phyloP scores from a whole-genome alignment of 345 rosid genomes.

The Carallia pectinifolia region DNA sequence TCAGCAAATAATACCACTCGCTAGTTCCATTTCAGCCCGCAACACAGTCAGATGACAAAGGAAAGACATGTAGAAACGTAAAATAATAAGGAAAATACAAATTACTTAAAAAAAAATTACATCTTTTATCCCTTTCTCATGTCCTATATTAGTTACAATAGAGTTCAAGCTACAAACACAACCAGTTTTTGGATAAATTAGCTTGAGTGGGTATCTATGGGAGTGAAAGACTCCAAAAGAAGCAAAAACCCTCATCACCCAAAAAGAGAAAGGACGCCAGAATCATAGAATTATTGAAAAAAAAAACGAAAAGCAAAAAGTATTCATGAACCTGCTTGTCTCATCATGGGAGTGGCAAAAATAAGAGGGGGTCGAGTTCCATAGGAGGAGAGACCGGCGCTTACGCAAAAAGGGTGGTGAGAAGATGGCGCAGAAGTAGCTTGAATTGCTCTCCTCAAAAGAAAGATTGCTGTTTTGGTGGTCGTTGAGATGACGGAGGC shows the following conservation, averaged over 20 bases:
- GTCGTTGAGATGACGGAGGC: conserved; percentile 12
- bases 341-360: conserved; percentile 16
- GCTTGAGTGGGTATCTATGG: conserved; percentile 15
- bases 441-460: conserved; percentile 46
- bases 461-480: conserved; percentile 32
- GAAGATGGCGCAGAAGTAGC: conserved; percentile 41
- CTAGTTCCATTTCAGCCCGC: neutral
- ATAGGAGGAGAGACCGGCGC: conserved; percentile 22
- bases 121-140: too few relatives aligned
- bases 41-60: too few relatives aligned
- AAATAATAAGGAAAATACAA: neutral
- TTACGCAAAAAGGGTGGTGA: conserved; percentile 24
- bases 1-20: conserved; percentile 12
- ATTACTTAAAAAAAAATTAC: too few relatives aligned
- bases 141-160: too few relatives aligned
- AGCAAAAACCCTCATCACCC: neutral
- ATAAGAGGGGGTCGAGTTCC: conserved; percentile 15
- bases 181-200: neutral
- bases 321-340: conserved; percentile 44
- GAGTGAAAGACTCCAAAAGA: neutral
- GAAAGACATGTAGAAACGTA: neutral
- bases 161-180: too few relatives aligned
- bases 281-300: neutral
- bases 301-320: neutral
- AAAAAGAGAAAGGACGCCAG: neutral